A percentile compares a stretch with the other conserved stretches of the same genome.
phyloP scores from a whole-genome alignment of 2,329 filamentous ascomycete genomes.

The Pseudogymnoascus sp. region DNA sequence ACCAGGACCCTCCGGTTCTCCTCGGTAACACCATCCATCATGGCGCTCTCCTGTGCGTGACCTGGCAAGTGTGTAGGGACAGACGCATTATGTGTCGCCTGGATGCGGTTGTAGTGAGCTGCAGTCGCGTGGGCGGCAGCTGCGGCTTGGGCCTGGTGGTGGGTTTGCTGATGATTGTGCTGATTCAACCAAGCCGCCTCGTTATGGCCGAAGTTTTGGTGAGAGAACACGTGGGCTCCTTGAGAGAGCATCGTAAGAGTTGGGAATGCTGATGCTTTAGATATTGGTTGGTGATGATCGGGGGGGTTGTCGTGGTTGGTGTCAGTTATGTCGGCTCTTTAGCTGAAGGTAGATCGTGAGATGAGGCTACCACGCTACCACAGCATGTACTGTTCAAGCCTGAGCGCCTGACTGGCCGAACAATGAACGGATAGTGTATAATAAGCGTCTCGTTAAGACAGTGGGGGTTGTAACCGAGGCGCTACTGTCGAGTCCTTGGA shows the following conservation, averaged over 20 bases:
- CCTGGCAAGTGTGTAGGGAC: slow-evolving; percentile 23
- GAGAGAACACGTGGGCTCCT: slow-evolving; percentile 57
- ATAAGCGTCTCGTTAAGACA: slow-evolving; percentile 9
- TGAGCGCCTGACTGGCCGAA: slow-evolving; percentile 4
- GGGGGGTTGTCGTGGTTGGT: slow-evolving; percentile 6
- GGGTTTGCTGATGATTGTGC: slow-evolving; percentile 33
- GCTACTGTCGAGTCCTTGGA: slow-evolving; percentile 6
- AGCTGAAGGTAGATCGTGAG: slow-evolving; percentile 9
- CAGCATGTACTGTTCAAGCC: slow-evolving; percentile 5
- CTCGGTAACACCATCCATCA: slow-evolving; percentile 68
- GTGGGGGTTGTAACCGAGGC: slow-evolving; percentile 6
- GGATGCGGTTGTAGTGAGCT: slow-evolving; percentile 65
- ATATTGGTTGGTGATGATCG: not conserved
- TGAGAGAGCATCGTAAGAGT: slow-evolving; percentile 43
- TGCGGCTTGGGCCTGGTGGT: slow-evolving; percentile 32
- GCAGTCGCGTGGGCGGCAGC: slow-evolving; percentile 27
- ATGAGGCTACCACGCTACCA: slow-evolving; percentile 10
- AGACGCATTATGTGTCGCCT: slow-evolving; percentile 48
- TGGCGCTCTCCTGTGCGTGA: slow-evolving; percentile 47
- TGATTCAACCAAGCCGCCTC: slow-evolving; percentile 61
- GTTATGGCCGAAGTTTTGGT: slow-evolving; percentile 44
- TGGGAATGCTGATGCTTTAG: not conserved
- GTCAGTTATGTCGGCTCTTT: not conserved
- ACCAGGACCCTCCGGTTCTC: slow-evolving; percentile 89
- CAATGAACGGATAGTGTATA: not conserved